phyloP scores from a whole-genome alignment of 148 eudicot genomes.

The Salicornia ramosissima region DNA sequence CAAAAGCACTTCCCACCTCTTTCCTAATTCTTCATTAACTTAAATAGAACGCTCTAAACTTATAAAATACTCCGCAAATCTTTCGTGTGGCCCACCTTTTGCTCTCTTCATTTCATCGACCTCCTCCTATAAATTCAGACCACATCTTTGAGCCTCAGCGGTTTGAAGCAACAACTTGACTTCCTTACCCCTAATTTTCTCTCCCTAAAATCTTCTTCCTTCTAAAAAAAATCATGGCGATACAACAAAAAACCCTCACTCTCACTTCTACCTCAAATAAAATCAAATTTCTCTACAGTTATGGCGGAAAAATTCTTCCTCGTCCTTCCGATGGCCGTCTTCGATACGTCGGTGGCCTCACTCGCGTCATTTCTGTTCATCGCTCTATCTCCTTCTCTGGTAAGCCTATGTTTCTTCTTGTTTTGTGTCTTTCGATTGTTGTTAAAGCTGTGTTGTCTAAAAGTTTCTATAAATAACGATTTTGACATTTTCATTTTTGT shows the following conservation, averaged over 20 bases:
- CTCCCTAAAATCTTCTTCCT: not conserved
- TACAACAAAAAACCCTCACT: slow-evolving; percentile 7
- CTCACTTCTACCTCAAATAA: not conserved
- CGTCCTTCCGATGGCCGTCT: slow-evolving; percentile 71
- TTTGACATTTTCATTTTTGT: too few relatives aligned
- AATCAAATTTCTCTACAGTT: slow-evolving; percentile 73
- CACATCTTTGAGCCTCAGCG: not conserved
- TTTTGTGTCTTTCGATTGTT: not conserved
- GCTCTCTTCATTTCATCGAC: not conserved
- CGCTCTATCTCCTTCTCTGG: slow-evolving; percentile 58
- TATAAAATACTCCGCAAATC: not conserved
- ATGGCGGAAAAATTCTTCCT: slow-evolving; percentile 74
- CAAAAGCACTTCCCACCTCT: too few relatives aligned
- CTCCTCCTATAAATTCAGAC: slow-evolving; percentile 20
- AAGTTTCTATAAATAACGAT: not conserved
- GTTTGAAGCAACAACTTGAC: slow-evolving; percentile 27
- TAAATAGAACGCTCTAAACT: not conserved
- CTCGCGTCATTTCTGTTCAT: slow-evolving; percentile 64
- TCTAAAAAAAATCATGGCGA: not conserved
- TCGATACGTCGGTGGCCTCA: slow-evolving; percentile 75
- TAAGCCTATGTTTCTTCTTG: not conserved
- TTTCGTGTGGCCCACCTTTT: slow-evolving; percentile 13
- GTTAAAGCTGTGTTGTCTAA: not conserved
- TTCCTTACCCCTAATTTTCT: slow-evolving; percentile 6
- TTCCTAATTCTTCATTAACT: not conserved